Evolutionary conservation across 441 rosid genomes (phyloP).

Genomic region (Kokia cookei): DNA sequence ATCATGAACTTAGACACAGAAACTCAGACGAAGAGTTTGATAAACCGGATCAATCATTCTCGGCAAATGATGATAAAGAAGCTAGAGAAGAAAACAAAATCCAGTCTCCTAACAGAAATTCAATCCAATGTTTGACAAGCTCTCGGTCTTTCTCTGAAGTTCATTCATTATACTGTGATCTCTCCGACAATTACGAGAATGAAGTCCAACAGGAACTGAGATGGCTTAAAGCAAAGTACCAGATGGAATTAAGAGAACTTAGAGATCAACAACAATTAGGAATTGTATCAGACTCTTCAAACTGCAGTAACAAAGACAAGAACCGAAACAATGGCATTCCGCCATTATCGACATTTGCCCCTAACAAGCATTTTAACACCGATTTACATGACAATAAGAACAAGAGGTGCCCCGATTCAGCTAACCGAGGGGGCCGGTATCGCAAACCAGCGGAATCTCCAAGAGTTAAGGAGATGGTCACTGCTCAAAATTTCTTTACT

Average conservation of each 20-base stretch:
- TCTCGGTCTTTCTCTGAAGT: constrained; percentile 31
- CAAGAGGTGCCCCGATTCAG: constrained; percentile 22
- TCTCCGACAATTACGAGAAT: constrained; percentile 28
- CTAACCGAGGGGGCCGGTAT: constrained; percentile 22
- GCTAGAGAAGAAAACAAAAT: constrained; percentile 19
- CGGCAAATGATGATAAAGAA: constrained; percentile 15
- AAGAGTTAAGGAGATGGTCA: constrained; percentile 11
- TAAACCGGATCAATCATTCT: constrained; percentile 26
- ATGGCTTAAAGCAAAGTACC: constrained; percentile 75
- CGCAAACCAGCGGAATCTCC: constrained; percentile 21
- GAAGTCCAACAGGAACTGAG: constrained; percentile 53
- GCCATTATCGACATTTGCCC: constrained; percentile 1
- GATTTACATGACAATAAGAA: constrained; percentile 6
- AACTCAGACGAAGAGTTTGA: constrained; percentile 73
- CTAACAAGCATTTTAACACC: constrained; percentile 12
- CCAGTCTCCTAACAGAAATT: constrained; percentile 16
- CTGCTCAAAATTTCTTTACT: constrained; percentile 23
- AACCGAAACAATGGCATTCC: constrained; percentile 2
- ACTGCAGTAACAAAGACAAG: constrained; percentile 8
- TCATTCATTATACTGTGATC: constrained; percentile 29
- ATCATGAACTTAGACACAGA: constrained; percentile 65
- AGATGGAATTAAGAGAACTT: constrained; percentile 45
- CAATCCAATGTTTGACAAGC: constrained; percentile 19
- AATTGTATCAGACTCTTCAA: constrained; percentile 17
- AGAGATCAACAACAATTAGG: constrained; percentile 45